A percentile compares a stretch with the other conserved stretches of the same genome.
Evolutionary conservation across 2,329 filamentous ascomycete species (phyloP).

Genomic region (Dactylonectria macrodidyma): DNA sequence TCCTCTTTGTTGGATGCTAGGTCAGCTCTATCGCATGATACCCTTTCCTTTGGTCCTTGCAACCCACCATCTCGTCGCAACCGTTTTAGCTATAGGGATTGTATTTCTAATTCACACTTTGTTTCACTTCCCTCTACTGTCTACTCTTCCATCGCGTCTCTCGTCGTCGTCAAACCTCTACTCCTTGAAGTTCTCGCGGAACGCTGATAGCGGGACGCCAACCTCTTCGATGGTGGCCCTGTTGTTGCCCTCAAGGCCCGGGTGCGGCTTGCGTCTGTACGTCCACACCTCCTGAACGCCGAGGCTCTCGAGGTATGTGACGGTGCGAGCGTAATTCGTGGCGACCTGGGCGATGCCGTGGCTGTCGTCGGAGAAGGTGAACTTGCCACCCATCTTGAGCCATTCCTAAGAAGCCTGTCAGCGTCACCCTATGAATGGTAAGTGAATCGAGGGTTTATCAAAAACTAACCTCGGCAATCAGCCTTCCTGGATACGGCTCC

Average conservation of each 20-base stretch:
- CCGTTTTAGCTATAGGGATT: slow-evolving; percentile 1
- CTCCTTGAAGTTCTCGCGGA: slow-evolving; percentile 51
- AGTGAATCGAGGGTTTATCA: slow-evolving; percentile 5
- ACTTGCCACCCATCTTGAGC: slow-evolving; percentile 79
- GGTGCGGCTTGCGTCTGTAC: slow-evolving; percentile 57
- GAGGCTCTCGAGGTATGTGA: slow-evolving; percentile 78
- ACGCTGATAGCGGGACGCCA: slow-evolving; percentile 59
- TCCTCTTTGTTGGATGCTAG: slow-evolving; percentile 34
- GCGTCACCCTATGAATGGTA: neutral
- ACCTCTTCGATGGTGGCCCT: slow-evolving; percentile 60
- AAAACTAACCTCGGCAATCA: slow-evolving; percentile 79
- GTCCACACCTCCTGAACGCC: slow-evolving; percentile 77
- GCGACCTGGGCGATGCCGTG: slow-evolving; percentile 90
- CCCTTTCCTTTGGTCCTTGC: slow-evolving; percentile 34
- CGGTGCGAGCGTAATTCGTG: slow-evolving; percentile 82
- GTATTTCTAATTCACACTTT: slow-evolving; percentile 3
- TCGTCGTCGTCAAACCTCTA: slow-evolving; percentile 13
- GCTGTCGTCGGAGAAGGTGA: slow-evolving; percentile 95
- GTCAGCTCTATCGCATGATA: slow-evolving; percentile 43
- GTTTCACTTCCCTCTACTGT: slow-evolving; percentile 1
- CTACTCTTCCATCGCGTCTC: neutral
- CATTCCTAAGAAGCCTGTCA: slow-evolving; percentile 70
- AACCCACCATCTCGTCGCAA: neutral
- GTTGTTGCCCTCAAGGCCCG: slow-evolving; percentile 45
- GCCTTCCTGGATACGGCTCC: slow-evolving; percentile 88